These are phyloP conservation scores for Calvatia gigantea DNA, from an alignment of 768 basidiomycete species.

Conservation along the genomic window DNA sequence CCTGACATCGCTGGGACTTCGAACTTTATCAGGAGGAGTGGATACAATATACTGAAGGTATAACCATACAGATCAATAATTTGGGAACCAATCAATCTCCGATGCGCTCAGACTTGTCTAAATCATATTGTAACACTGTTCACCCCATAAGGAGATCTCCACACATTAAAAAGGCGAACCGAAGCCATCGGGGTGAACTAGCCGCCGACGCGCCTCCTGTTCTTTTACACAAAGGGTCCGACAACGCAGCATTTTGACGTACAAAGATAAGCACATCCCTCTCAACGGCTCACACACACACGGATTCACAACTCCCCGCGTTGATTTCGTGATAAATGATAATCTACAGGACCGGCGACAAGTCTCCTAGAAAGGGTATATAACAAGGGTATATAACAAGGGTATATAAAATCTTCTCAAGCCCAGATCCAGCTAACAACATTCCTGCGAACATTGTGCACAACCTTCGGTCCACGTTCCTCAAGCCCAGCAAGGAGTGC, in stretches of 20 bases:
- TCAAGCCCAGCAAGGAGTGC: slow-evolving; percentile 28
- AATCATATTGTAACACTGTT: not conserved
- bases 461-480: slow-evolving; percentile 22
- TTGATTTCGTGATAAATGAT: not conserved
- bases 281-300: not conserved
- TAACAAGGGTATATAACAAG: not conserved
- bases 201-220: not conserved
- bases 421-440: slow-evolving; percentile 28
- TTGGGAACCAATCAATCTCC: not conserved
- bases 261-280: not conserved
- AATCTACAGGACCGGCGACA: not conserved
- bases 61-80: not conserved
- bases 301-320: not conserved
- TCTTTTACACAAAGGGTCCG: not conserved
- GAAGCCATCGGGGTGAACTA: not conserved
- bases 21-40: too few species aligned
- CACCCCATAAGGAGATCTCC: not conserved
- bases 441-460: slow-evolving; percentile 22
- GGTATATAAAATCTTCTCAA: slow-evolving; percentile 13
- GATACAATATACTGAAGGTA: not conserved
- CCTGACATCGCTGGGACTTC: not conserved
- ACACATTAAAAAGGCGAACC: not conserved
- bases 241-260: not conserved
- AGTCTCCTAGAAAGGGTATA: not conserved
- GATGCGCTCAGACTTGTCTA: not conserved